Conservation (phyloP, 768 basidiomycete species). For the Boletus pseudo-olivaceus region DNA sequence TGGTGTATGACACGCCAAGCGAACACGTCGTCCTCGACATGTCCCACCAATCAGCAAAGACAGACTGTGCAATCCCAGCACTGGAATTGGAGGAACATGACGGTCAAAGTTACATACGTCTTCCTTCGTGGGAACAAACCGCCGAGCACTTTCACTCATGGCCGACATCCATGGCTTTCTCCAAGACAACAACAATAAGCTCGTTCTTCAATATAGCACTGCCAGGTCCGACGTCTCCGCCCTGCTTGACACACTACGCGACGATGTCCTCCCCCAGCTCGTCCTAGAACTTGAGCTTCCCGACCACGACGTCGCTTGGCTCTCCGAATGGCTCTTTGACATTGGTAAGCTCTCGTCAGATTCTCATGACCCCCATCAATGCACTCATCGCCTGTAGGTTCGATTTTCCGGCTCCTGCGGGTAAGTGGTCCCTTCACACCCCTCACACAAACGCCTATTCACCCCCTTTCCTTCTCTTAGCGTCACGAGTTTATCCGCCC, state of each 20-base stretch:
- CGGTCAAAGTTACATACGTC: too few species aligned
- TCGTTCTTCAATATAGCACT: conserved; percentile 49
- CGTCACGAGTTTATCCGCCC: conserved; percentile 64
- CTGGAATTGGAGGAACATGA: too few species aligned
- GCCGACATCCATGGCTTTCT: conserved; percentile 23
- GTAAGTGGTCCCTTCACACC: conserved; percentile 37
- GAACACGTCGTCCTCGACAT: too few species aligned
- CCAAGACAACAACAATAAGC: conserved; percentile 42
- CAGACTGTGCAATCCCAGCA: too few species aligned
- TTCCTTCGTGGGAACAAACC: too few species aligned
- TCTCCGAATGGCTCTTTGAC: conserved; percentile 63
- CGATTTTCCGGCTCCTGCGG: conserved; percentile 59
- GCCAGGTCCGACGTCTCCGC: conserved; percentile 44
- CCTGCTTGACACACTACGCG: conserved; percentile 50
- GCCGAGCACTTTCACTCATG: not conserved
- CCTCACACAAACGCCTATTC: not conserved
- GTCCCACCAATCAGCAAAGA: too few species aligned
- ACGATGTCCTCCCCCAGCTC: conserved; percentile 58
- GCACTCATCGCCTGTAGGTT: conserved; percentile 31
- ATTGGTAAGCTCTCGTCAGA: conserved; percentile 46
- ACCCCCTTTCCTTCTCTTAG: conserved; percentile 36
- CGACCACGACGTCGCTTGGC: conserved; percentile 46
- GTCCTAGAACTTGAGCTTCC: conserved; percentile 54
- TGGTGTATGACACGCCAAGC: too few species aligned
- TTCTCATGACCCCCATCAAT: not conserved